Evolutionary conservation across 176 grass and related monocot species (phyloP), one percentile per base, ranked within the genome.

Genomic region (Lolium multiflorum): DNA sequence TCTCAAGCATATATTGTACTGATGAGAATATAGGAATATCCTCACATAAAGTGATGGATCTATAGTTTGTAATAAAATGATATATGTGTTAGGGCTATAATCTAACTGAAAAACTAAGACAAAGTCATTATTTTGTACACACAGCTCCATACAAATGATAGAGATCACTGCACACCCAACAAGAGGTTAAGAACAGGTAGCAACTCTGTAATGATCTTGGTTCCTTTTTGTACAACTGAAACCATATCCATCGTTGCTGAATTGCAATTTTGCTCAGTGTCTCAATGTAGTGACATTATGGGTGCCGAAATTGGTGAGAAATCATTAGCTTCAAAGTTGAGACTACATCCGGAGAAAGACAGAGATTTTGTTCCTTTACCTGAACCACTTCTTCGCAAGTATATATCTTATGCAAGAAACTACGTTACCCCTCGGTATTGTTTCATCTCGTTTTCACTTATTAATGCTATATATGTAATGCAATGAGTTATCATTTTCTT

Each of bases 371-470:
- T 52, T 49, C 96, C 93, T 28, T 86, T 98, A 83, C 46, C 84
- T 79, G 84, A 76, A 54, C 75, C 85, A 85, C 65, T 96, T 84
- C 82, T 98, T 52, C 90, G 90, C 84, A 98, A 96, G 81, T 96
- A 98, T 85, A 92, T 98, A 87, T 87, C 96, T 88, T 96, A 92
- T 76, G 89, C 93, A 58, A 94, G 96, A 85, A 91, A 52, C 66
- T 85, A 91, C 9, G 74, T 96, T 52, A 82, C 76, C 58, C 96
- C 96, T 14, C 85, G 90, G 94, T 98, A 94, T 89, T 51, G 61
- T n/a, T 4, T 69, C 39, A 35, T 12, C 71, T 85, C 6, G 12
- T 85, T 61, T 54, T 77, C 66, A 46, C 71, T 84, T 38, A 26
- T 48, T 10, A 71, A 44, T 77, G 8, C 49, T 6, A 83, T 62